Percentiles rank a stretch among this genome's conserved stretches.
These are phyloP conservation scores for Tuber melanosporum DNA, from an alignment of 495 filamentous ascomycete genomes.

Conservation along the genomic window DNA sequence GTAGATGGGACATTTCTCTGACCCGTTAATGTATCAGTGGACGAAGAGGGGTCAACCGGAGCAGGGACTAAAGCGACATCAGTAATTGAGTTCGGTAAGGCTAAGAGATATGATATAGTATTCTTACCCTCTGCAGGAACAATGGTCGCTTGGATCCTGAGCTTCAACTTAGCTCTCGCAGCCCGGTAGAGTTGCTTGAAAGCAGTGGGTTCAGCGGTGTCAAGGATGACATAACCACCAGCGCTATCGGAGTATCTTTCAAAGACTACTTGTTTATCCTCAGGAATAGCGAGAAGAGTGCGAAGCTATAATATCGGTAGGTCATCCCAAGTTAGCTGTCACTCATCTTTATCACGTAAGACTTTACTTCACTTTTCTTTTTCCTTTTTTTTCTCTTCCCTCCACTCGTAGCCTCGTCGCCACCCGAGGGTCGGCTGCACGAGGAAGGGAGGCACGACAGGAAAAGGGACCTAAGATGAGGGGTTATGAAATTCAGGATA, in stretches of 20 bases:
- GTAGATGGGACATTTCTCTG: background rate
- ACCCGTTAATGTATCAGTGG: background rate
- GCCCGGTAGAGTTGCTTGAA: slow-evolving; percentile 97
- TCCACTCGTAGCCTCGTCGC: background rate
- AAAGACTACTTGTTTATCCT: slow-evolving; percentile 61
- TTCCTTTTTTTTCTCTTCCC: background rate
- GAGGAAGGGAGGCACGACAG: slow-evolving; percentile 11
- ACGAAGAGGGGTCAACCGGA: background rate
- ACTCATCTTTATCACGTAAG: background rate
- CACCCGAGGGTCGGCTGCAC: slow-evolving; percentile 1
- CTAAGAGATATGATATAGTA: background rate
- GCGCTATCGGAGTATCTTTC: slow-evolving; percentile 97
- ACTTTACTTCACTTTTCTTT: background rate
- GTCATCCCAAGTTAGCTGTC: background rate
- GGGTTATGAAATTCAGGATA: slow-evolving; percentile 13
- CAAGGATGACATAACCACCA: slow-evolving; percentile 67
- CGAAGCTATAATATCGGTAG: slow-evolving; percentile 58
- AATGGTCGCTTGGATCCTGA: slow-evolving; percentile 70
- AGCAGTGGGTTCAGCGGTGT: slow-evolving; percentile 67
- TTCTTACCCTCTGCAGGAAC: slow-evolving; percentile 13
- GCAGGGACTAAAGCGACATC: background rate
- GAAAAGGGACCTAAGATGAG: background rate
- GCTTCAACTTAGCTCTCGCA: slow-evolving; percentile 96
- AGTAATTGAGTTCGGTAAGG: background rate
- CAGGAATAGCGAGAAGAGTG: slow-evolving; percentile 61